These are phyloP conservation scores for Colletotrichum viniferum DNA, from an alignment of 2,329 filamentous ascomycete species.

Conservation along the genomic window DNA sequence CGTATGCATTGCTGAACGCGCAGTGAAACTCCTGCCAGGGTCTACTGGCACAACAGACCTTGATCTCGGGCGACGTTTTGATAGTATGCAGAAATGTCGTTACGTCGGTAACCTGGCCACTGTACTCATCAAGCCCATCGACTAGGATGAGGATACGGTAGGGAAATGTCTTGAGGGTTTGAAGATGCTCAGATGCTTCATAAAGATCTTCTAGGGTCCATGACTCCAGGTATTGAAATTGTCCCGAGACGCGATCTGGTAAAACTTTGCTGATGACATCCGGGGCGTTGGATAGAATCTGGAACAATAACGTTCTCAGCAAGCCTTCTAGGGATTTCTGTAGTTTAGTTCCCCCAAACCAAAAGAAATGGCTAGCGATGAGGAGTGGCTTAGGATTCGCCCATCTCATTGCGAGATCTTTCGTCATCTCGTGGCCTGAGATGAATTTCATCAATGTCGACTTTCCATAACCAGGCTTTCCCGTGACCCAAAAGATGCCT, in stretches of 20 bases:
- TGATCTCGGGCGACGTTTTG: slow-evolving; percentile 27
- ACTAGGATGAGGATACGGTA: slow-evolving; percentile 27
- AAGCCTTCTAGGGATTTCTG: slow-evolving; percentile 46
- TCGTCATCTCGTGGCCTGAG: slow-evolving; percentile 28
- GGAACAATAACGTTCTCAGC: slow-evolving; percentile 26
- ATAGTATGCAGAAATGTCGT: slow-evolving; percentile 28
- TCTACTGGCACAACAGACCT: slow-evolving; percentile 37
- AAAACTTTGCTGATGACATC: background rate
- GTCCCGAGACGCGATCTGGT: background rate
- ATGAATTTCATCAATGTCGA: slow-evolving; percentile 48
- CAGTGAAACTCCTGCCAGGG: slow-evolving; percentile 31
- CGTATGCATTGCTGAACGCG: slow-evolving; percentile 24
- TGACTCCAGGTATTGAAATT: background rate
- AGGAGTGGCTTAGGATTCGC: slow-evolving; percentile 29
- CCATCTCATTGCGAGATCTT: slow-evolving; percentile 32
- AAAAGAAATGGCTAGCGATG: slow-evolving; percentile 44
- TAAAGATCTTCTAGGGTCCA: slow-evolving; percentile 34
- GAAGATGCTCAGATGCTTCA: slow-evolving; percentile 22
- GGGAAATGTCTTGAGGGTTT: background rate
- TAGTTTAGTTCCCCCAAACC: slow-evolving; percentile 38
- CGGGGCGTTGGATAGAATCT: background rate
- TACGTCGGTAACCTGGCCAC: slow-evolving; percentile 30
- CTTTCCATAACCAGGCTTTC: slow-evolving; percentile 51
- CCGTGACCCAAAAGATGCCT: slow-evolving; percentile 40
- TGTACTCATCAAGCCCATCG: slow-evolving; percentile 38